phyloP scores from a whole-genome alignment of 106 monocot species.

The Apostasia ramifera region DNA sequence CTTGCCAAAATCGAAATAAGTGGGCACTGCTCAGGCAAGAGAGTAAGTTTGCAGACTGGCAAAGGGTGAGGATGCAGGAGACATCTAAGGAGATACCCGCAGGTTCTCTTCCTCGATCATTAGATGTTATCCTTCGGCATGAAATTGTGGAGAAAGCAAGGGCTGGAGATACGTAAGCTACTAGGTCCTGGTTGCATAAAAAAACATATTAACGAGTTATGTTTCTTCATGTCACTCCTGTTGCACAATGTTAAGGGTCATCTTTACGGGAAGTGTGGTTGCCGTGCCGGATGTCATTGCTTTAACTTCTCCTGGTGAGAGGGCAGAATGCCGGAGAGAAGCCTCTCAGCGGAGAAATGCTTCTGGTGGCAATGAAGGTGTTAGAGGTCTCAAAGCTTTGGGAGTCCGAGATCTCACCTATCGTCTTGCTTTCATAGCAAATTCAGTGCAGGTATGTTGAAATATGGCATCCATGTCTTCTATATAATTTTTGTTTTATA shows the following conservation, averaged over 20 bases:
- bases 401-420: conserved; percentile 95
- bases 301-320: conserved; percentile 92
- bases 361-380: conserved; percentile 70
- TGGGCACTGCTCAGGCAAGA: conserved; percentile 97
- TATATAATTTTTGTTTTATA: background rate
- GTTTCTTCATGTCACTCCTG: background rate
- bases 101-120: conserved; percentile 89
- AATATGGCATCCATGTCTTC: no score
- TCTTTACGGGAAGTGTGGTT: conserved; percentile 84
- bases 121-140: conserved; percentile 92
- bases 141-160: conserved; percentile 98
- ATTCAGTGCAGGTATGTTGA: conserved; percentile 75
- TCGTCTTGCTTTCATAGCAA: conserved; percentile 91
- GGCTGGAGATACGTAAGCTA: conserved; percentile 93
- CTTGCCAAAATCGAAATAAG: conserved; percentile 54
- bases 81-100: conserved; percentile 98
- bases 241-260: conserved; percentile 39
- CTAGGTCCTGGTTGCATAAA: background rate
- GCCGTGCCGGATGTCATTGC: conserved; percentile 94
- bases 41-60: conserved; percentile 99
- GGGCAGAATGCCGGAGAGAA: conserved; percentile 81
- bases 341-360: conserved; percentile 65
- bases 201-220: background rate
- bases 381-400: conserved; percentile 68
- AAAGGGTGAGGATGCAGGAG: conserved; percentile 91